Percentiles rank a stretch among this genome's conserved stretches.
Conservation (phyloP, 768 basidiomycete species). For the Tricholoma flavovirens region DNA sequence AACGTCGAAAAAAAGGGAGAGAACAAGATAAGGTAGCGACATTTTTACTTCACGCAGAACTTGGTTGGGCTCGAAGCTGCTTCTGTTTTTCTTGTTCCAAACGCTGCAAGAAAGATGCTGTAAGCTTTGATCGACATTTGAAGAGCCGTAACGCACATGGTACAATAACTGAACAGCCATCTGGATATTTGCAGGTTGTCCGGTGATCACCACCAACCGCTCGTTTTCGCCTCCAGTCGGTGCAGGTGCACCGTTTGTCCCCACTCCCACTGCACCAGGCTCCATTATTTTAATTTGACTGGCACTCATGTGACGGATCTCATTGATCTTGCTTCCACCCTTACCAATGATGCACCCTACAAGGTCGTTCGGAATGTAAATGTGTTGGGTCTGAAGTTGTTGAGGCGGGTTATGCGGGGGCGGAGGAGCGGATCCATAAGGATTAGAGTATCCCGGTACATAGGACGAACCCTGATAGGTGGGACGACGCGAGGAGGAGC, state of each 20-base stretch:
- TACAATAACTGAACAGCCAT: constrained; percentile 92
- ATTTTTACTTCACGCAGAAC: constrained; percentile 5
- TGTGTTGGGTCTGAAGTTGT: constrained; percentile 92
- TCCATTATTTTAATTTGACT: constrained; percentile 99
- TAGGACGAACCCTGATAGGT: constrained; percentile 55
- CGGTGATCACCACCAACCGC: constrained; percentile 92
- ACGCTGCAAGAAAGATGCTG: constrained; percentile 40
- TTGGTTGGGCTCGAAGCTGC: constrained; percentile 44
- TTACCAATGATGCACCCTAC: constrained; percentile 98
- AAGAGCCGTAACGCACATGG: constrained; percentile 45
- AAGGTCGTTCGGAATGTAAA: constrained; percentile 96
- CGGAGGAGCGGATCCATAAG: constrained; percentile 33
- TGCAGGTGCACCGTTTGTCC: constrained; percentile 63
- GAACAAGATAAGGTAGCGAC: constrained; percentile 8
- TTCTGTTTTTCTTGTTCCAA: constrained; percentile 89
- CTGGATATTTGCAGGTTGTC: constrained; percentile 91
- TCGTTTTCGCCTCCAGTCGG: constrained; percentile 79
- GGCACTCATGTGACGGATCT: constrained; percentile 91
- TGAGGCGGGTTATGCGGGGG: constrained; percentile 56
- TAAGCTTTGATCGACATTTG: constrained; percentile 4
- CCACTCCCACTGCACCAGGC: constrained; percentile 73
- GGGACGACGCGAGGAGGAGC: constrained; percentile 39
- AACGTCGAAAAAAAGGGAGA: constrained; percentile 6
- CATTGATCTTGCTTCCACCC: constrained; percentile 97
- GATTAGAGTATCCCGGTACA: constrained; percentile 58